phyloP scores from a whole-genome alignment of 805 yeast genomes.

The Kodamaea nitidulidarum region DNA sequence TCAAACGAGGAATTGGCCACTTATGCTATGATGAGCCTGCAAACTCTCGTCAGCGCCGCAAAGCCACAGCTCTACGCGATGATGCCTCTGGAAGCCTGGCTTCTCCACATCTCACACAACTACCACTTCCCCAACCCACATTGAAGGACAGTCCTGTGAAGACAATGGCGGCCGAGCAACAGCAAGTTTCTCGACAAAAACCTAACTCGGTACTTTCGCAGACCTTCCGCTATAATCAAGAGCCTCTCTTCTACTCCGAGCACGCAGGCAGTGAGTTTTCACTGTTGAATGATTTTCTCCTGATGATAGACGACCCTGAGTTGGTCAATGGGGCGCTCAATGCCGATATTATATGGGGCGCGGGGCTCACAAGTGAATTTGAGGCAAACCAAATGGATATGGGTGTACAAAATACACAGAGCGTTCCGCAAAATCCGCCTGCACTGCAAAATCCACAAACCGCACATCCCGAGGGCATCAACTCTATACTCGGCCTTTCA shows the following conservation, averaged over 20 bases:
- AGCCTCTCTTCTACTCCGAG: conserved; percentile 81
- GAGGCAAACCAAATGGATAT: conserved; percentile 1
- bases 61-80: conserved; percentile 25
- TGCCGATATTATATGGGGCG: conserved; percentile 13
- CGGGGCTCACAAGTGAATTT: conserved; percentile 3
- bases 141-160: conserved; percentile 1
- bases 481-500: conserved; percentile 1
- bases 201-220: conserved; percentile 32
- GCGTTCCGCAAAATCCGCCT: too few species aligned
- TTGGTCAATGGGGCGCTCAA: conserved; percentile 46
- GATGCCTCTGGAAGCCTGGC: conserved; percentile 1
- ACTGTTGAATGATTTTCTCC: conserved; percentile 81
- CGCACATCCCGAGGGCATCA: conserved; percentile 1
- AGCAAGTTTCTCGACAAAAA: conserved; percentile 4
- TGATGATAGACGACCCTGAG: conserved; percentile 86
- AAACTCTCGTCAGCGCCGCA: conserved; percentile 37
- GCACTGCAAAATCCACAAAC: neutral
- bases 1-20: conserved; percentile 84
- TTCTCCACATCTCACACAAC: conserved; percentile 6
- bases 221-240: conserved; percentile 48
- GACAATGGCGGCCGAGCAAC: neutral
- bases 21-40: conserved; percentile 74
- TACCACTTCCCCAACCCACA: conserved; percentile 8
- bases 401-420: too few species aligned
- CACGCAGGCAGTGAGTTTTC: conserved; percentile 92